Evolutionary conservation across 1,284 basidiomycete species (phyloP), one percentile per base, ranked within the genome.

Genomic region (Ceratobasidium papillatum): DNA sequence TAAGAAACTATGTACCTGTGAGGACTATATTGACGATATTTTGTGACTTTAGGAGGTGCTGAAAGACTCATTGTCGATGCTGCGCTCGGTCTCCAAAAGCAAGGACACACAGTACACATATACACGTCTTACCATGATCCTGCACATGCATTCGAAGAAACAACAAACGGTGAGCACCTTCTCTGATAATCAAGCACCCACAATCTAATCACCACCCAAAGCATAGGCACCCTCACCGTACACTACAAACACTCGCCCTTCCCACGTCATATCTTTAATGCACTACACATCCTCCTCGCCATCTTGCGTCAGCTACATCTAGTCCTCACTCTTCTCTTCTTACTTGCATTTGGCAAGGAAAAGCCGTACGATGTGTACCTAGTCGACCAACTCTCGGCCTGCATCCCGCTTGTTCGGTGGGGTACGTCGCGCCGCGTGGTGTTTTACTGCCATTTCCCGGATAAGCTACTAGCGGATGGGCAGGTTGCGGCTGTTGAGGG

Each of bases 371-470:
- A 99, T 80, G 89, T 98, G 34, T 96, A 92, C 84, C 91, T 99
- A 76, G 92, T 99, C 19, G 98, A 99, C 83, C 97, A 99, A 81
- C 89, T 99, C 25, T 94, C 94, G 0, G 94, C 95, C 1, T 95
- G 93, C 76, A 87, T 99, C 22, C 97, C 97, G 0, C 84, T 97
- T 76, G 85, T 99, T 0, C 88, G 94, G 14, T 81, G 86, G 66
- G 80, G 94, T 11, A 88, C 86, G 1, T 85, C 86, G 12, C 94
- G 89, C 11, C 89, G 94, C 0, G 92, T 98, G 30, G 90, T 99
- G 19, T 99, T 98, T 83, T 99, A 99, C 82, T 98, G 96, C 79
- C 97, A 99, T 82, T 99, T 99, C 80, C 97, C 98, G 0, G 96
- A 98, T 83, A 95, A 96, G 81, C 85, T 98, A 0, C 86, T 98